These are phyloP conservation scores for Penicillium sp. DNA, from an alignment of 2,329 filamentous ascomycete species.

Conservation along the genomic window DNA sequence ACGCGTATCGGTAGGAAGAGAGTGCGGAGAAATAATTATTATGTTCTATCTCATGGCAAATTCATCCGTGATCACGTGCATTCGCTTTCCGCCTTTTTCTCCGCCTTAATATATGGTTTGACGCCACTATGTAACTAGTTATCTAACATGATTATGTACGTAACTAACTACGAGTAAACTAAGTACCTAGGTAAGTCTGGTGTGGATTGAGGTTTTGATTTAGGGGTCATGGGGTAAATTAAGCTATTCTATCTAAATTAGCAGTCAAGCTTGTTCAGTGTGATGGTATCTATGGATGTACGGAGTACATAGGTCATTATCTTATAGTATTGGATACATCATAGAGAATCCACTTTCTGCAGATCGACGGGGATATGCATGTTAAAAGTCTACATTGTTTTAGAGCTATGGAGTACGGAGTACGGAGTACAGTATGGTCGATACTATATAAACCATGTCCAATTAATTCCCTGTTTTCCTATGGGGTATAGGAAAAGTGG, in stretches of 20 bases:
- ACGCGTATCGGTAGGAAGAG: background rate
- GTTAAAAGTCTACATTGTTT: background rate
- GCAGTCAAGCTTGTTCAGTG: no score
- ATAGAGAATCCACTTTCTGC: background rate
- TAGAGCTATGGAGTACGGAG: background rate
- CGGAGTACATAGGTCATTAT: no score
- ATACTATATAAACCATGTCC: no score
- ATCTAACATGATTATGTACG: background rate
- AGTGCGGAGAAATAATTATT: background rate
- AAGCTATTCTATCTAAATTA: background rate
- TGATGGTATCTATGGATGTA: no score
- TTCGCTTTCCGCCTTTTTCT: background rate
- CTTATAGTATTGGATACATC: background rate
- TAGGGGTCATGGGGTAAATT: background rate
- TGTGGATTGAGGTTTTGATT: background rate
- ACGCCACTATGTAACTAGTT: background rate
- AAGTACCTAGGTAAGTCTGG: background rate
- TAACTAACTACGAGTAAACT: no score
- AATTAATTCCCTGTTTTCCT: background rate
- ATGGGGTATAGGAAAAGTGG: background rate
- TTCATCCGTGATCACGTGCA: background rate
- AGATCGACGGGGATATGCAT: constrained; percentile 7
- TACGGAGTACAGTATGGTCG: background rate
- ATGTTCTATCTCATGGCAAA: background rate
- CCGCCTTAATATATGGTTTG: background rate